These are phyloP conservation scores for Cinchona pubescens DNA, from an alignment of 257 asterid species.

Conservation along the genomic window DNA sequence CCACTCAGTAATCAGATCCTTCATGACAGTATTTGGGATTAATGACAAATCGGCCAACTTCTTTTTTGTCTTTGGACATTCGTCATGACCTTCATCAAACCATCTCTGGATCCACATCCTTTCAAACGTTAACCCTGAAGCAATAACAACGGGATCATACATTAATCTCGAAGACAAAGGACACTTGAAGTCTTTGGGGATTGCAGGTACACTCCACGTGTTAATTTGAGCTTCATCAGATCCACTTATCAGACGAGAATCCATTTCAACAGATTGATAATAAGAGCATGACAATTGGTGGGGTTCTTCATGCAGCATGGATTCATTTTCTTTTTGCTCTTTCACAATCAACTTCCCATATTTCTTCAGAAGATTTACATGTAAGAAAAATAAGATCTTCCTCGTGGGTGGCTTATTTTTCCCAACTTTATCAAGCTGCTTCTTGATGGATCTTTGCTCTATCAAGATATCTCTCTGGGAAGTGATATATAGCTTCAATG, in stretches of 20 bases:
- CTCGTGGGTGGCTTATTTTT: conserved; percentile 44
- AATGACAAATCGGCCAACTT: conserved; percentile 44
- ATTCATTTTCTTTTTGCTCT: conserved; percentile 33
- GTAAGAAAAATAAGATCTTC: conserved; percentile 54
- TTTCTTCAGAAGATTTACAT: conserved; percentile 50
- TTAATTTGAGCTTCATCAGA: conserved; percentile 33
- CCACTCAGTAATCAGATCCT: conserved; percentile 63
- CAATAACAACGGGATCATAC: conserved; percentile 83
- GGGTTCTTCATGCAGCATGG: conserved; percentile 30
- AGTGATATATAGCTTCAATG: conserved; percentile 50
- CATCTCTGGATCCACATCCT: conserved; percentile 82
- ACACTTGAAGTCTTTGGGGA: conserved; percentile 71
- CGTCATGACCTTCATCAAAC: conserved; percentile 70
- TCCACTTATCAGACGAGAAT: conserved; percentile 30
- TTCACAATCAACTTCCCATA: conserved; percentile 46
- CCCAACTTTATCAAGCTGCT: conserved; percentile 45
- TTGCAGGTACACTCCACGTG: conserved; percentile 34
- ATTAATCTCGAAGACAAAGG: conserved; percentile 71
- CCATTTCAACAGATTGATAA: conserved; percentile 35
- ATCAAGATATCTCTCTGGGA: conserved; percentile 61
- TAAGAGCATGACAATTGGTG: conserved; percentile 27
- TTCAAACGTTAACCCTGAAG: conserved; percentile 84
- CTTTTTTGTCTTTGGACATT: conserved; percentile 64
- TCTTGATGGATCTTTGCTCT: conserved; percentile 70
- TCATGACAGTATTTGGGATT: conserved; percentile 60